Base-by-base conservation (phyloP, 169 alveolate species). In the Babesia sp. region DNA sequence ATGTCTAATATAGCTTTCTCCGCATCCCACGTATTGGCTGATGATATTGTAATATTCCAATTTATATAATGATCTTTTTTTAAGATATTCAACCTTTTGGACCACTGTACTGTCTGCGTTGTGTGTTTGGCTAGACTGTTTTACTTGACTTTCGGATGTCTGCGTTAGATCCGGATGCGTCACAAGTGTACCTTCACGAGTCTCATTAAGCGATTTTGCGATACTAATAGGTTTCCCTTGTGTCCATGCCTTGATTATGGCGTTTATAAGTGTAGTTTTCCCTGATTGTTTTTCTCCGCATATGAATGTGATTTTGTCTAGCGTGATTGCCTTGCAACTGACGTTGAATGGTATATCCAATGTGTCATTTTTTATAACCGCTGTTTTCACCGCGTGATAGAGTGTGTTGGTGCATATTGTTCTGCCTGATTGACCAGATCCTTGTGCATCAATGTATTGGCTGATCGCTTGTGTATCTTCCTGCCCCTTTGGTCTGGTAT, bases 11-110 rank as follows among this genome's bases (percentile, higher is more conserved):
- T 63, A 81, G 48, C 69, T 50, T 31, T 81, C 89, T 29, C 84
- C 84, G 29, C 73, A 61, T 2, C 89, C 89, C 1, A 81, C 85
- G 54, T 55, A 64, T 59, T 71, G 85, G 42, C 85, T 81, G 37
- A 61, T 24, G 2, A 81, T 46, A n/a, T 81, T 55, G 68, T 72
- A 63, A 54, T 39, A 71, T 44, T 81, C 89, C 61, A 81, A 58
- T 28, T 55, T 71, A 39, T 61, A 71, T 0, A 67, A 66, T 26
- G 51, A 54, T 18, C 79, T 26, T 12, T 67, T 67, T 26, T 4
- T 29, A 6, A 5, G 11, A 18, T 6, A 12, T 18, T 48, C 28
- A 18, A 28, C 33, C 20, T 48, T 48, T 14, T 20, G 8, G 6
- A 12, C 8, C 18, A 6, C 42, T 8, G 42, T 24, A 8, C 8